A percentile compares a stretch with the other conserved stretches of the same genome.
phyloP scores from a whole-genome alignment of 1,284 basidiomycete genomes.

The Psilocybe mexicana region DNA sequence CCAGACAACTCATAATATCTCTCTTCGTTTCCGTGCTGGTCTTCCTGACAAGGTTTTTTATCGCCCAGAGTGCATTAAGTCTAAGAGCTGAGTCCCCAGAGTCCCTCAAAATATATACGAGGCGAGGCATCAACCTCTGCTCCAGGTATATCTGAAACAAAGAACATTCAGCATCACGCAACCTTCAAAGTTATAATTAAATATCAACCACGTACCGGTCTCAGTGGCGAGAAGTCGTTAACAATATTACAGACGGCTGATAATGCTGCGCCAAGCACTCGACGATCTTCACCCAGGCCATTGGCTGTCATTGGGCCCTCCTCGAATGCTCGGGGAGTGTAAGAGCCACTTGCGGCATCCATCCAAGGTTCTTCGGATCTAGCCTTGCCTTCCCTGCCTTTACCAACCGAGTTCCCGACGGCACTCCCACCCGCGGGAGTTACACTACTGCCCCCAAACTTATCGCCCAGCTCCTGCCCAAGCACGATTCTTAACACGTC shows the following conservation, averaged over 20 bases:
- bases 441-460: slow-evolving; percentile 13
- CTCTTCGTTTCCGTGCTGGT: slow-evolving; percentile 58
- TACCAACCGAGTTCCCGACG: slow-evolving; percentile 2
- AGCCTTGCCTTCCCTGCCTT: slow-evolving; percentile 9
- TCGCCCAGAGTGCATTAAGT: slow-evolving; percentile 75
- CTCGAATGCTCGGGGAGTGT: background rate
- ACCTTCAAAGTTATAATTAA: slow-evolving; percentile 2
- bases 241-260: slow-evolving; percentile 84
- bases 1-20: slow-evolving; percentile 62
- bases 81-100: slow-evolving; percentile 57
- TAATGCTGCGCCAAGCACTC: slow-evolving; percentile 74
- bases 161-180: slow-evolving; percentile 4
- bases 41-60: slow-evolving; percentile 77
- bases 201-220: slow-evolving; percentile 48
- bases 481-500: slow-evolving; percentile 65
- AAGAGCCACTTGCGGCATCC: slow-evolving; percentile 2
- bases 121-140: slow-evolving; percentile 61
- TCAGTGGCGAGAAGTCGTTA: slow-evolving; percentile 83
- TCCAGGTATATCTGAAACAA: slow-evolving; percentile 56
- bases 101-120: slow-evolving; percentile 51
- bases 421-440: background rate
- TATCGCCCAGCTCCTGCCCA: slow-evolving; percentile 36
- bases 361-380: slow-evolving; percentile 13
- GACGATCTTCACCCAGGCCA: slow-evolving; percentile 57
- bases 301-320: background rate